Evolutionary conservation across 768 basidiomycete genomes (phyloP), one percentile per base, ranked within the genome.

Genomic region (Podaxis mareebaensis): DNA sequence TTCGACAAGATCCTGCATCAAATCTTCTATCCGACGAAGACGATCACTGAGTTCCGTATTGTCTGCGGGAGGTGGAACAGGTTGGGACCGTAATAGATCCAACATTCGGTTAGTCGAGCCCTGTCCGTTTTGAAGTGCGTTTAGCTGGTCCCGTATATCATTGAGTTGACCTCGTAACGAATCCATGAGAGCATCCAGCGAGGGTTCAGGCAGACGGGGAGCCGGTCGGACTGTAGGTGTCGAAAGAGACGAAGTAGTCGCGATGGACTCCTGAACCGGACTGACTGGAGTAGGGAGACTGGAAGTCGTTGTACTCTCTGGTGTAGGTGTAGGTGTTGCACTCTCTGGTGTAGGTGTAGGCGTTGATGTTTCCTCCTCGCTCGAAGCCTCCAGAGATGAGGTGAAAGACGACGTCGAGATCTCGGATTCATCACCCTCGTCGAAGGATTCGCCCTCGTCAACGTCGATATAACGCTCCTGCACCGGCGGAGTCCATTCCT

Each of bases 41-140:
- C 82, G 79, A 53, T 79, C 76, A 20, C 73, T 64, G 51, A 84
- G 65, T 58, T 70, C 83, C 57, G 69, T 78, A 74, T 69, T 83
- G 30, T 81, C 77, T 28, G 72, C 73, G 5, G 74, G 71, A 24
- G 67, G 72, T 5, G 76, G 75, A n/a, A 71, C 66, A 51, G 79
- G 74, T 20, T 82, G 80, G 33, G 81, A 78, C 20, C 84, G 81
- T 58, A 95, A 76, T 26, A 87, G 83, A 61, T 90, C 85, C 39
- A 95, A 73, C 64, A 86, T 75, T 33, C 83, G 79, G 57, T 87
- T 86, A 6, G 89, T 83, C 0, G 82, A 76, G 0, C 73, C 68
- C 72, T 96, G 92, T 4, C 82, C 85, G 53, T 90, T 81, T 73
- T 84, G 79, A 22, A 96, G 72, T 8, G 81, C 83, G 10, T 78